Conservation (phyloP, 2,329 filamentous ascomycete species). For the Falciphora oryzae region DNA sequence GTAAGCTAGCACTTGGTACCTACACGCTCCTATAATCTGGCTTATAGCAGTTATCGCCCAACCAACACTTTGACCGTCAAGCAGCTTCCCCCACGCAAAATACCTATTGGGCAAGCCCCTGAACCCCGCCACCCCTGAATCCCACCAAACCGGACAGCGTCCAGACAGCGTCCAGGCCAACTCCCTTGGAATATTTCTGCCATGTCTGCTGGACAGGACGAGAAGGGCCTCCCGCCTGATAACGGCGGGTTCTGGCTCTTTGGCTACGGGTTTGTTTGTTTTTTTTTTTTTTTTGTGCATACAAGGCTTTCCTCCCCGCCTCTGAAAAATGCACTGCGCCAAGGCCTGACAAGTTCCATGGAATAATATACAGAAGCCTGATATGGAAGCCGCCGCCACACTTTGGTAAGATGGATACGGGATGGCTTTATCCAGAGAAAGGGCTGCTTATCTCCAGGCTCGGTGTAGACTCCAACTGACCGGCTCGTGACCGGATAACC, state of each 20-base stretch:
- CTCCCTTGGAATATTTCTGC: too few species aligned
- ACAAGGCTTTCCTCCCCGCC: background rate
- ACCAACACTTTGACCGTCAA: too few species aligned
- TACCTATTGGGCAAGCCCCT: too few species aligned
- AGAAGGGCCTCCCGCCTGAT: background rate
- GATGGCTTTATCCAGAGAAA: conserved; percentile 4
- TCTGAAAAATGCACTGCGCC: conserved; percentile 3
- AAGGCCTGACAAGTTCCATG: conserved; percentile 9
- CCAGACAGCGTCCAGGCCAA: too few species aligned
- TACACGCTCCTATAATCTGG: too few species aligned
- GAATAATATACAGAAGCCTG: conserved; percentile 58
- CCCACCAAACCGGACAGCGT: too few species aligned
- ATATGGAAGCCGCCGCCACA: conserved; percentile 98
- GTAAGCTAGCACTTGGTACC: too few species aligned
- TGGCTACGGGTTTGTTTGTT: conserved; percentile 71
- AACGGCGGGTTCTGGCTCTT: conserved; percentile 85
- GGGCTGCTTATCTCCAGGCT: conserved; percentile 1
- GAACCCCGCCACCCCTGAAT: too few species aligned
- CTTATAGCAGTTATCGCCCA: too few species aligned
- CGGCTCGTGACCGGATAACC: conserved; percentile 10
- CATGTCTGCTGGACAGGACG: background rate
- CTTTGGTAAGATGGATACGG: conserved; percentile 58
- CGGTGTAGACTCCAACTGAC: background rate
- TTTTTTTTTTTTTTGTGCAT: conserved; percentile 10
- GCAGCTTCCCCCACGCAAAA: too few species aligned